Conservation (phyloP, 2,329 filamentous ascomycete genomes). For the Xylariaceae sp. region DNA sequence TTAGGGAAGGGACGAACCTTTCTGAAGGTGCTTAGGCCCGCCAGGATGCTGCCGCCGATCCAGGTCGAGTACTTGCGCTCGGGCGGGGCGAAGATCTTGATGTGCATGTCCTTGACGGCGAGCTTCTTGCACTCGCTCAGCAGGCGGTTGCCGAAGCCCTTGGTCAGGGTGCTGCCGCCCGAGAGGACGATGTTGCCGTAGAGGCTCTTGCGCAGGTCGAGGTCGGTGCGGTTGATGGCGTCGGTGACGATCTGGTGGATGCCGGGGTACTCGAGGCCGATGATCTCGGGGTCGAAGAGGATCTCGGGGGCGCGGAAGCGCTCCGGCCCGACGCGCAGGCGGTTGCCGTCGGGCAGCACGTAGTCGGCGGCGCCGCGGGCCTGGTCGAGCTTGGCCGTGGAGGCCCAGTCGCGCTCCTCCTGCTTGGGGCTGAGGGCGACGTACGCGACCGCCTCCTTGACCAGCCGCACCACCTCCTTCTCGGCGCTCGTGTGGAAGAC, state of each 20-base stretch:
- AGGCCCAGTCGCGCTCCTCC: constrained; percentile 94
- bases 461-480: constrained; percentile 95
- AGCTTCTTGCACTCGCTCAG: constrained; percentile 86
- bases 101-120: constrained; percentile 97
- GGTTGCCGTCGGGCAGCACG: constrained; percentile 83
- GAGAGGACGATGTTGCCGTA: constrained; percentile 97
- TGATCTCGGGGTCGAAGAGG: constrained; percentile 93
- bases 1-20: constrained; percentile 77
- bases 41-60: constrained; percentile 97
- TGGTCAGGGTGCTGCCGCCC: constrained; percentile 90
- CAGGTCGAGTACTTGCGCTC: constrained; percentile 98
- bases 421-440: constrained; percentile 83
- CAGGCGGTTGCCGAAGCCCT: constrained; percentile 90
- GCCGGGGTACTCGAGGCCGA: constrained; percentile 92
- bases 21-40: constrained; percentile 93
- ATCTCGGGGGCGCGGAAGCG: constrained; percentile 95
- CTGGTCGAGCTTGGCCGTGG: constrained; percentile 62
- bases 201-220: constrained; percentile 87
- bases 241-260: constrained; percentile 98
- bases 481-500: constrained; percentile 97
- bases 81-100: constrained; percentile 97
- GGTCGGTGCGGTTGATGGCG: constrained; percentile 87
- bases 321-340: constrained; percentile 84
- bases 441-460: constrained; percentile 93
- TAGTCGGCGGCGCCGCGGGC: constrained; percentile 83